Evolutionary conservation across 495 filamentous ascomycete species (phyloP), one percentile per base, ranked within the genome.

Genomic region (Neurospora sp.): DNA sequence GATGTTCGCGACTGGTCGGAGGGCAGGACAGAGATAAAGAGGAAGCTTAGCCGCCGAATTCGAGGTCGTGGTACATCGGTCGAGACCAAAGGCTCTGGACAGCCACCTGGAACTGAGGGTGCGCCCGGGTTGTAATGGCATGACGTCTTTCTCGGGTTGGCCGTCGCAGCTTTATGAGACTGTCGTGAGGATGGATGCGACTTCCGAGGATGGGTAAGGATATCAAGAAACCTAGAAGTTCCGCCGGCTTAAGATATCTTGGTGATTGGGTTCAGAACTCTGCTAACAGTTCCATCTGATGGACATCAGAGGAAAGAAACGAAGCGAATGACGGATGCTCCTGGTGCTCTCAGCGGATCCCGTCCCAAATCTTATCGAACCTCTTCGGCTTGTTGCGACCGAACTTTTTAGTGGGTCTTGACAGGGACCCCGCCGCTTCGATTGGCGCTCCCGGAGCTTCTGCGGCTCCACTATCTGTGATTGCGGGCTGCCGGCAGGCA

Each of bases 1-100:
- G n/a, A 69, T 35, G 23, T 46, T 18, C 12, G 73, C 62, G 12
- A 72, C 70, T 1, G 74, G 70, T 4, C 72, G 71, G 39, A 85
- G 73, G 3, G 84, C 80, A 23, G 85, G 84, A 69, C 83, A 87
- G 23, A 87, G 80, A 54, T 85, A 87, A 0, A 84, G 70, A 62
- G 85, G 84, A 8, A 83, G 73, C 20, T 80, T 81, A 35, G 54
- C 54, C 27, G 27, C 54, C 6, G 31, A 8, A 35, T 16, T 66
- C 60, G 82, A 73, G 62, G 76, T 40, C 10, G 78, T 74, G n/a
- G 73, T 70, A 41, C 27, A 70, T 14, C 78, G 81, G 71, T 85
- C 85, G 14, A 86, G 46, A 49, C 78, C 79, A 23, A 86, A 80
- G 11, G 81, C 82, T 5, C 77, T 82, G 9, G 81, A 78, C n/a